Conservation (phyloP, 2,329 filamentous ascomycete genomes). For the Microsporum ferrugineum region DNA sequence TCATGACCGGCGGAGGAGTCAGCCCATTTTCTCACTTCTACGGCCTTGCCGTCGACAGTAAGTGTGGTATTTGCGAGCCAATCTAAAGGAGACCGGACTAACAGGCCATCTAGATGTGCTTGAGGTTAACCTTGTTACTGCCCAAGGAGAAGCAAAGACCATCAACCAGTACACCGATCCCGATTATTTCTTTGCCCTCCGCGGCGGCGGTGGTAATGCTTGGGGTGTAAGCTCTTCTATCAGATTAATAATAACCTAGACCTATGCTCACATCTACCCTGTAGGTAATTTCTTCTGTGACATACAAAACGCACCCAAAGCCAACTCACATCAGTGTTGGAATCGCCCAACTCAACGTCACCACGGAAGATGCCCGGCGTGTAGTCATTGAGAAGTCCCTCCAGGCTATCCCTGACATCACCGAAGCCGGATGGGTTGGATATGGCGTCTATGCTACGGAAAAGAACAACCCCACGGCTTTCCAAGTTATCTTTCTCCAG, state of each 20-base stretch:
- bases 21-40: constrained; percentile 20
- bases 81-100: background rate
- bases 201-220: constrained; percentile 19
- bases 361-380: constrained; percentile 14
- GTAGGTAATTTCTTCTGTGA: constrained; percentile 18
- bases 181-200: constrained; percentile 20
- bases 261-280: background rate
- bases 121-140: constrained; percentile 17
- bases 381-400: constrained; percentile 16
- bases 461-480: constrained; percentile 8
- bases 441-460: constrained; percentile 17
- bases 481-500: constrained; percentile 24
- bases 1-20: constrained; percentile 21
- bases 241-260: background rate
- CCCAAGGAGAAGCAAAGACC: constrained; percentile 14
- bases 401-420: constrained; percentile 18
- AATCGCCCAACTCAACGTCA: constrained; percentile 20
- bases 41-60: constrained; percentile 21
- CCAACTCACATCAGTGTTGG: constrained; percentile 22
- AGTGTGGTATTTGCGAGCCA: background rate
- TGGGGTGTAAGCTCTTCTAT: constrained; percentile 18
- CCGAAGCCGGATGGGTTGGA: constrained; percentile 22
- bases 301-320: constrained; percentile 19
- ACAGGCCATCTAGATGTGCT: constrained; percentile 14
- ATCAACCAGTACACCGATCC: constrained; percentile 20